Conservation (phyloP, 495 filamentous ascomycete species). For the Daldinia loculata region DNA sequence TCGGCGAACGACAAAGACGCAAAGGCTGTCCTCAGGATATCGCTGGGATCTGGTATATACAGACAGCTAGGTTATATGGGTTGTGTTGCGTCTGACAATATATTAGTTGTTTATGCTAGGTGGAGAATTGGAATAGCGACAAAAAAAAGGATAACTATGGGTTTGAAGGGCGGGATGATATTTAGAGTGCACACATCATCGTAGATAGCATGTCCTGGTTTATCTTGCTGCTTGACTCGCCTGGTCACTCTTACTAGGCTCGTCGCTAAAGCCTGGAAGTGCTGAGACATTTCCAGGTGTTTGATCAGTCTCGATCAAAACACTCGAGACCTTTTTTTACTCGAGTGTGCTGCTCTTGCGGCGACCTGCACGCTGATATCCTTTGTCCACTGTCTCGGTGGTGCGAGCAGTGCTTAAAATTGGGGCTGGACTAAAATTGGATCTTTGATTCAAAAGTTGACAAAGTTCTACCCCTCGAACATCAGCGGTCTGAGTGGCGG, state of each 20-base stretch:
- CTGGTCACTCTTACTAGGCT: conserved; percentile 23
- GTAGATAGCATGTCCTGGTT: conserved; percentile 39
- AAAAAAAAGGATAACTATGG: background rate
- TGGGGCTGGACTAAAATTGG: conserved; percentile 1
- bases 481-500: conserved; percentile 9
- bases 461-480: conserved; percentile 4
- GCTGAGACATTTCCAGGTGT: conserved; percentile 28
- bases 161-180: conserved; percentile 7
- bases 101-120: conserved; percentile 5
- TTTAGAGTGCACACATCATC: conserved; percentile 35
- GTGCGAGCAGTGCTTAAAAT: conserved; percentile 7
- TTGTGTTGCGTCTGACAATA: background rate
- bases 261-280: conserved; percentile 30
- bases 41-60: background rate
- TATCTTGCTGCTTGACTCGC: conserved; percentile 33
- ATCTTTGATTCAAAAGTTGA: background rate
- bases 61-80: conserved; percentile 4
- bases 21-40: background rate
- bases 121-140: conserved; percentile 8
- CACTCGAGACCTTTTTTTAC: conserved; percentile 24
- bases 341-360: conserved; percentile 23
- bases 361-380: conserved; percentile 1
- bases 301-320: conserved; percentile 29
- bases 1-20: background rate
- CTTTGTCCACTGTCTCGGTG: background rate